A percentile compares a stretch with the other conserved stretches of the same genome.
phyloP scores from a whole-genome alignment of 192 early-diverging fungal species.

The Linnemannia hyalina region DNA sequence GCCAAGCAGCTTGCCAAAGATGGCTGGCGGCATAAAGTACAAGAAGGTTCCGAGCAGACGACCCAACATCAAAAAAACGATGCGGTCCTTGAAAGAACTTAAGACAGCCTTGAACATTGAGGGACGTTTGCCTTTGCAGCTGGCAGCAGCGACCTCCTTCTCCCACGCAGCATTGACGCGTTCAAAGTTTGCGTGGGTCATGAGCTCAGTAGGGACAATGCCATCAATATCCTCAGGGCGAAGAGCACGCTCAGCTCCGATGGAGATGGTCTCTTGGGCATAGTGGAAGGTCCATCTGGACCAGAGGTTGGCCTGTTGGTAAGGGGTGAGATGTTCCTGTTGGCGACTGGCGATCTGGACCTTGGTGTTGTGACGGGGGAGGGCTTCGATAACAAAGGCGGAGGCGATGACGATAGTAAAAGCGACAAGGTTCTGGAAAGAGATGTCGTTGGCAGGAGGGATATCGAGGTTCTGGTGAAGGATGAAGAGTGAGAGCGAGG shows the following conservation, averaged over 20 bases:
- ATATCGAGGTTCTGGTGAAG: background rate
- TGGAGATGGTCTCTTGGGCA: background rate
- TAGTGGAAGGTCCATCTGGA: conserved; percentile 13
- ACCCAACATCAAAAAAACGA: background rate
- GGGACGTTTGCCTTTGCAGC: background rate
- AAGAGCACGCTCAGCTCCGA: background rate
- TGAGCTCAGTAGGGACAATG: background rate
- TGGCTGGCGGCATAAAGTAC: conserved; percentile 9
- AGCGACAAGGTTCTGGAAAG: background rate
- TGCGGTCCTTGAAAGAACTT: background rate
- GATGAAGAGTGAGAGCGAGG: background rate
- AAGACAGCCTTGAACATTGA: background rate
- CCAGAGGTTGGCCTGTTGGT: conserved; percentile 6
- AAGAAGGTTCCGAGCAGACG: background rate
- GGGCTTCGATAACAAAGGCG: conserved; percentile 6
- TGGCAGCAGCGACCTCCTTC: background rate
- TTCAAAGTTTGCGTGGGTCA: background rate
- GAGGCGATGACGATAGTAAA: background rate
- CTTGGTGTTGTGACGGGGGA: background rate
- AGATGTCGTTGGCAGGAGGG: too few species aligned
- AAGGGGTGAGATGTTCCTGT: background rate
- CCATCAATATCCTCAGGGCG: background rate
- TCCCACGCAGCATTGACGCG: background rate
- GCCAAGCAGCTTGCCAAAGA: background rate
- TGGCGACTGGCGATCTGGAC: conserved; percentile 19